Evolutionary conservation across 331 rosid species (phyloP).

Genomic region (Malus hybrid): DNA sequence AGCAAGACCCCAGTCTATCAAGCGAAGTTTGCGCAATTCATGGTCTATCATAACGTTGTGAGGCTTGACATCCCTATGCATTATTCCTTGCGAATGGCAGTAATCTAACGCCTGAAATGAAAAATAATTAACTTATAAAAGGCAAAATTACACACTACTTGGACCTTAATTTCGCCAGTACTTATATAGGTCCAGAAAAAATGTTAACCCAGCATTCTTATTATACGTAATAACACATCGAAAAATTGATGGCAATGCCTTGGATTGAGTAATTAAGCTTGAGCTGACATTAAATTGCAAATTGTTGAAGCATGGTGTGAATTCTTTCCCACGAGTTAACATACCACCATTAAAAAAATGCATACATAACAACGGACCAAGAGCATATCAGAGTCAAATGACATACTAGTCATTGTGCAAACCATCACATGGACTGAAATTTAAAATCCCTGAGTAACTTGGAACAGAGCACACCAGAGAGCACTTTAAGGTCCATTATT

Average conservation of each 20-base stretch:
- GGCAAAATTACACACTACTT: constrained; percentile 4
- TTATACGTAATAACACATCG: neutral
- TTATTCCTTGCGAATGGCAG: constrained; percentile 93
- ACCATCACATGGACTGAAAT: neutral
- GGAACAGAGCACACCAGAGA: neutral
- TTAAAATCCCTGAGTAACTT: neutral
- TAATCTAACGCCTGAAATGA: constrained; percentile 77
- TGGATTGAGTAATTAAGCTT: neutral
- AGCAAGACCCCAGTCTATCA: constrained; percentile 98
- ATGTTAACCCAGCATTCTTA: neutral
- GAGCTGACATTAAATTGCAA: neutral
- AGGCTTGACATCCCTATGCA: constrained; percentile 98
- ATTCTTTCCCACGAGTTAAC: neutral
- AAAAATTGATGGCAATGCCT: neutral
- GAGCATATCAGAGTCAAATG: no score
- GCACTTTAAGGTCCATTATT: neutral
- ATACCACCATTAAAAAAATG: neutral
- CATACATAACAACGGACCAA: neutral
- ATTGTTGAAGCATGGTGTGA: neutral
- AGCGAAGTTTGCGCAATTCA: constrained; percentile 86
- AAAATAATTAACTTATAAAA: constrained; percentile 5
- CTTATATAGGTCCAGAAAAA: neutral
- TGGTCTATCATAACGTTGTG: constrained; percentile 98
- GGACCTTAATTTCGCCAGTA: neutral
- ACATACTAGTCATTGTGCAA: neutral